Evolutionary conservation across 139 green algal genomes (phyloP).

Genomic region (Tetraselmis striata): DNA sequence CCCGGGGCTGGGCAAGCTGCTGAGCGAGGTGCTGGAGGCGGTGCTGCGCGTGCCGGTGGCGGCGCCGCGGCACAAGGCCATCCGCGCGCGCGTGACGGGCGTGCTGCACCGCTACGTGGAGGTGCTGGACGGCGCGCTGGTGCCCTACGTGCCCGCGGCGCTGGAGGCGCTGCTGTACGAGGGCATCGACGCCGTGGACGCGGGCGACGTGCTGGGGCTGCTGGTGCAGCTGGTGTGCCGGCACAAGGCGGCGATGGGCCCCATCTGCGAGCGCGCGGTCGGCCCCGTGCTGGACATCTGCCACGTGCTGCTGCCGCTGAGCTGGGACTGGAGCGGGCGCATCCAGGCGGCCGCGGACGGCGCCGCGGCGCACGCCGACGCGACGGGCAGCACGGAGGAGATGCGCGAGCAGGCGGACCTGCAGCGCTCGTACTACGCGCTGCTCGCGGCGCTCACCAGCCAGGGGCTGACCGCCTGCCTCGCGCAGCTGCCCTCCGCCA

Average conservation of each 20-base stretch:
- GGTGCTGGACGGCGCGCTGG: slow-evolving; percentile 42
- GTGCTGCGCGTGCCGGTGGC: slow-evolving; percentile 38
- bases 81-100: slow-evolving; percentile 65
- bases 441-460: slow-evolving; percentile 36
- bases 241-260: slow-evolving; percentile 45
- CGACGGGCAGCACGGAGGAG: slow-evolving; percentile 53
- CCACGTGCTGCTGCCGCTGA: slow-evolving; percentile 41
- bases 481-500: not conserved
- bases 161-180: slow-evolving; percentile 54
- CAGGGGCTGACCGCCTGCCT: not conserved
- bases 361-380: not conserved
- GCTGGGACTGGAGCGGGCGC: slow-evolving; percentile 75
- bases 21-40: slow-evolving; percentile 44
- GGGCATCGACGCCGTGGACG: slow-evolving; percentile 34
- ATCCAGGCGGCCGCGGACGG: slow-evolving; percentile 3
- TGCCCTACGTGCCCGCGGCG: slow-evolving; percentile 48
- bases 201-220: slow-evolving; percentile 58
- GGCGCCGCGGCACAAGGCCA: slow-evolving; percentile 44
- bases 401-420: slow-evolving; percentile 60
- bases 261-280: slow-evolving; percentile 42
- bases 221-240: slow-evolving; percentile 61
- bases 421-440: slow-evolving; percentile 65
- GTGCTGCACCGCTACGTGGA: slow-evolving; percentile 84
- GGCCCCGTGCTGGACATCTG: slow-evolving; percentile 46
- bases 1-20: slow-evolving; percentile 17